Base-by-base conservation (phyloP, 176 grass and related monocot genomes). In the Alloteropsis semialata region DNA sequence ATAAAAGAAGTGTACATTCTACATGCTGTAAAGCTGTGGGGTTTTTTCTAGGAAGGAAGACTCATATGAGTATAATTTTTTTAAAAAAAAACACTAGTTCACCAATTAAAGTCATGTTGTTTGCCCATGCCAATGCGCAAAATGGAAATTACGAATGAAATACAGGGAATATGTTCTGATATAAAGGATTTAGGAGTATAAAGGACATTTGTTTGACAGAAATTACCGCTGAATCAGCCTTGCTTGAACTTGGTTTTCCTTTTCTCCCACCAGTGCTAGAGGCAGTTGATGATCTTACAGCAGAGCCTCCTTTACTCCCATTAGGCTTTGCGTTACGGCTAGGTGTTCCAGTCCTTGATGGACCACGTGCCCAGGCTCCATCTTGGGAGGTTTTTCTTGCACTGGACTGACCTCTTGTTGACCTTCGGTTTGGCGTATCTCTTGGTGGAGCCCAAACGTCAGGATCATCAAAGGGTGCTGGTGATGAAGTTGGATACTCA, bases 371-470 rank as follows among this genome's bases (percentile, higher is more conserved):
- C 95, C 92, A 91, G 49, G 84, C 84, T 84, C 86, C 96, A 83
- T 99, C 96, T 65, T 95, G 93, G 19, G 84, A 87, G 65, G 89
- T 83, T 85, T 90, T 95, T 87, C 90, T 92, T 5, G 72, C 33
- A 77, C 90, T 89, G 42, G 87, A 10, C 87, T 86, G 92, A 30
- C 83, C 83, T 69, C 84, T 89, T 44, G 90, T 9, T 65, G 93
- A 27, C 61, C 93, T 92, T 74, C 93, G 91, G 58, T 21, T 91
- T 54, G 92, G 84, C 63, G 86, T 61, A 21, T 90, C 92, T 74
- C 85, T 92, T 85, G 92, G 95, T 85, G 95, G 95, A 45, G 85
- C 86, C 95, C 95, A 97, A 44, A 97, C 92, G 69, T 92, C 95
- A 87, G 92, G 92, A 85, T 94, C 92, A 74, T 94, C 90, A 69